Percentiles rank a stretch among this genome's conserved stretches.
Conservation (phyloP, 2,329 filamentous ascomycete species). For the Rhinocladiella mackenziei region DNA sequence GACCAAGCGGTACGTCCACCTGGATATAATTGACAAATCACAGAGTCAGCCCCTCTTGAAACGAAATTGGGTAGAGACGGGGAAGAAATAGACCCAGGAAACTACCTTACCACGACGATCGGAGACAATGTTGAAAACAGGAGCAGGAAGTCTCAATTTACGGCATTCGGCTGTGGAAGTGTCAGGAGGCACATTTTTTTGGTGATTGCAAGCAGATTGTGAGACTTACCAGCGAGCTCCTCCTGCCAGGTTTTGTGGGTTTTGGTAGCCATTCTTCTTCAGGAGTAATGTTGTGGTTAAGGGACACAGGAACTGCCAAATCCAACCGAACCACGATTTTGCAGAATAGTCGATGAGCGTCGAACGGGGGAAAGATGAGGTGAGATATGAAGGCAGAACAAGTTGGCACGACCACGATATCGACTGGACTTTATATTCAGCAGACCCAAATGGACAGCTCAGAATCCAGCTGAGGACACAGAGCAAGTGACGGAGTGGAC, state of each 20-base stretch:
- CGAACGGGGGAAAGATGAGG: constrained; percentile 1
- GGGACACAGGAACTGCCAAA: not conserved
- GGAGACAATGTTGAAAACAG: constrained; percentile 67
- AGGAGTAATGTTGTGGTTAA: not conserved
- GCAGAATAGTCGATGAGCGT: not conserved
- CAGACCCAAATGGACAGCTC: constrained; percentile 4
- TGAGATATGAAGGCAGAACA: constrained; percentile 8
- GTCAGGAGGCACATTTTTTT: constrained; percentile 3
- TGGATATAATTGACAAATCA: constrained; percentile 39
- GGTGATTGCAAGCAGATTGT: constrained; percentile 9
- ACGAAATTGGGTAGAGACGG: not conserved
- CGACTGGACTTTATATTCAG: constrained; percentile 17
- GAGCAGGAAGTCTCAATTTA: constrained; percentile 36
- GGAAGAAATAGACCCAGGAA: constrained; percentile 20
- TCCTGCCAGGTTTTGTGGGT: constrained; percentile 47
- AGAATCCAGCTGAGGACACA: constrained; percentile 7
- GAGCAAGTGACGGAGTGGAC: constrained; percentile 13
- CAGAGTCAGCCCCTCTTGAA: not conserved
- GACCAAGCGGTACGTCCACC: constrained; percentile 91
- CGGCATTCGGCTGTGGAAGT: constrained; percentile 26
- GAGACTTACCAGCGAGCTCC: constrained; percentile 51
- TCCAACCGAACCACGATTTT: not conserved
- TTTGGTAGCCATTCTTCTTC: constrained; percentile 25
- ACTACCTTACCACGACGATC: constrained; percentile 59
- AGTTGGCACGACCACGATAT: constrained; percentile 4